Evolutionary conservation across 345 rosid species (phyloP), one percentile per base, ranked within the genome.

Genomic region (Erysimum cheiranthoides): DNA sequence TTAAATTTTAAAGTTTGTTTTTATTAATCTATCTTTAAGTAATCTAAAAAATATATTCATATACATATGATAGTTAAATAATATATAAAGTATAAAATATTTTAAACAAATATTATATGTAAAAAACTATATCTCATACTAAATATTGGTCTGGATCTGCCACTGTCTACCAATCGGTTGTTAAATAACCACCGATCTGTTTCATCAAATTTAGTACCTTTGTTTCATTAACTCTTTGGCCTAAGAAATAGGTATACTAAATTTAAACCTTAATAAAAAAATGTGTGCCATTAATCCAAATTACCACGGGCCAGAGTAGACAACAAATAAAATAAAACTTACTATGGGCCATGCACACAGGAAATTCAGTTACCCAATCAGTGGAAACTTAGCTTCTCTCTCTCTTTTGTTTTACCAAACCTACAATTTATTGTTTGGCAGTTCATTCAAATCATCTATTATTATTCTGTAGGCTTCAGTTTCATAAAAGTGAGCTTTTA

Each of bases 301-400:
- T 52, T 49, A 50, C 61, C 11, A 61, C 25, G 31, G 51, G 36
- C 35, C 27, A 28, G 49, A 25, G 45, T 10, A 50, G 54, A 13
- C 30, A 50, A 50, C 54, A 50, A 50, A 50, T 21, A 50, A 50
- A 50, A 50, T 18, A 50, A 53, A 52, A 30, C 17, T 73, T 53
- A 64, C 78, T 30, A 56, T 65, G 78, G 71, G 71, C 71, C 71
- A 74, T 45, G 78, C 78, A 74, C 78, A 65, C 39, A 74, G 38
- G 1, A 74, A 65, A 43, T 65, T 73, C 59, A 65, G 71, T 43
- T 60, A 67, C 43, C 61, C 78, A 67, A 47, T 67, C 61, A 68
- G 30, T 39, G 43, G 68, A 75, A 68, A 50, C 6, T 50, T 18
- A 4, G 32, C 32, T 45, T 51, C 40, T 70, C 58, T 70, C 58